Conservation (phyloP, 148 eudicot species). For the Rhododendron henanense region DNA sequence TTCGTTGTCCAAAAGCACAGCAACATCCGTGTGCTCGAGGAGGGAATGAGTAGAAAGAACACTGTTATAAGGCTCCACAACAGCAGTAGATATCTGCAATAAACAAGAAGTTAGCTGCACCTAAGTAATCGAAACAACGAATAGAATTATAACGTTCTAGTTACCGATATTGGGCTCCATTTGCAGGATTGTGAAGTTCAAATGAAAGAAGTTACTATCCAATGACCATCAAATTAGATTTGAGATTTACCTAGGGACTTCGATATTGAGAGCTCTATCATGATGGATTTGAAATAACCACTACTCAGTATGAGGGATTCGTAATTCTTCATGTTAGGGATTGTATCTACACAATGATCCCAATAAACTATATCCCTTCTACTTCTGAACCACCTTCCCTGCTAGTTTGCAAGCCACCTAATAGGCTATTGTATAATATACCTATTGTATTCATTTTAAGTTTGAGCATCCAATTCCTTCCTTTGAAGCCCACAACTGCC, state of each 20-base stretch:
- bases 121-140: not conserved
- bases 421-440: not conserved
- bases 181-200: not conserved
- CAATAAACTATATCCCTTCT: not conserved
- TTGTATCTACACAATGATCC: not conserved
- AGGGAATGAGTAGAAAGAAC: slow-evolving; percentile 64
- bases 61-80: slow-evolving; percentile 67
- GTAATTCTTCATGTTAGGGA: not conserved
- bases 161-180: not conserved
- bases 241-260: not conserved
- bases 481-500: not conserved
- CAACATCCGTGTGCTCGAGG: slow-evolving; percentile 62
- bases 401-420: not conserved
- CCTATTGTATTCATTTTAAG: not conserved
- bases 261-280: not conserved
- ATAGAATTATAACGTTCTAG: not conserved
- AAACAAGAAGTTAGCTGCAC: not conserved
- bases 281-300: not conserved
- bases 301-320: not conserved
- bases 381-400: not conserved
- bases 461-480: not conserved
- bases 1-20: slow-evolving; percentile 61
- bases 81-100: slow-evolving; percentile 64
- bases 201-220: not conserved
- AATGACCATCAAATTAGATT: not conserved